Conservation (phyloP, 1,284 basidiomycete species). For the Microstroma glucosiphilum region DNA sequence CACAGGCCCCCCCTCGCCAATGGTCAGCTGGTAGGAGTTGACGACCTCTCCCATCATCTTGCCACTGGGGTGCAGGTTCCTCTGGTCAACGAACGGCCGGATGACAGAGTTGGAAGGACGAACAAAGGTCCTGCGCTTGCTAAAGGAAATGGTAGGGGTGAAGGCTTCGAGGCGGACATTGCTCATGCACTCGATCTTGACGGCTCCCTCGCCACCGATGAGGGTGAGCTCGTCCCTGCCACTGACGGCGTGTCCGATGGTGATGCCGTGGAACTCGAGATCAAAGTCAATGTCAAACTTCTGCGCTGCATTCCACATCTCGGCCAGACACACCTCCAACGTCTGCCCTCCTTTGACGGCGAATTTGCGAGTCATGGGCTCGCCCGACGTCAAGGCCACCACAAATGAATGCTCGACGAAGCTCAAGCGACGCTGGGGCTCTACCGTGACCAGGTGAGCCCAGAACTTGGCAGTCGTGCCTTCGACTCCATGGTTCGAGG, state of each 20-base stretch:
- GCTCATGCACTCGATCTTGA: conserved; percentile 38
- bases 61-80: conserved; percentile 46
- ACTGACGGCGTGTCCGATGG: conserved; percentile 23
- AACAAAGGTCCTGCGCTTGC: conserved; percentile 42
- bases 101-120: conserved; percentile 38
- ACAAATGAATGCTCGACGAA: conserved; percentile 46
- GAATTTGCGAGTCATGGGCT: conserved; percentile 47
- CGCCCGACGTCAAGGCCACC: conserved; percentile 44
- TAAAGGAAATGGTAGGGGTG: conserved; percentile 44
- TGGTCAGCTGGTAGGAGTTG: conserved; percentile 43
- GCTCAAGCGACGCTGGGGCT: conserved; percentile 42
- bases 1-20: conserved; percentile 32
- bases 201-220: conserved; percentile 46
- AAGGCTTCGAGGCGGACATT: conserved; percentile 46
- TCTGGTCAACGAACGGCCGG: conserved; percentile 30
- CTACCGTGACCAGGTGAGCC: conserved; percentile 50
- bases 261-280: conserved; percentile 50
- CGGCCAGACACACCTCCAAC: conserved; percentile 49
- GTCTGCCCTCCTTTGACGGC: conserved; percentile 47
- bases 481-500: conserved; percentile 33
- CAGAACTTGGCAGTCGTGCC: conserved; percentile 48
- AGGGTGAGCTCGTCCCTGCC: conserved; percentile 42
- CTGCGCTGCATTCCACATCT: conserved; percentile 48
- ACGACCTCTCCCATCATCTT: conserved; percentile 47
- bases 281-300: conserved; percentile 47